phyloP scores from a whole-genome alignment of 2,329 filamentous ascomycete genomes.

The Phyllosticta paracitricarpa region DNA sequence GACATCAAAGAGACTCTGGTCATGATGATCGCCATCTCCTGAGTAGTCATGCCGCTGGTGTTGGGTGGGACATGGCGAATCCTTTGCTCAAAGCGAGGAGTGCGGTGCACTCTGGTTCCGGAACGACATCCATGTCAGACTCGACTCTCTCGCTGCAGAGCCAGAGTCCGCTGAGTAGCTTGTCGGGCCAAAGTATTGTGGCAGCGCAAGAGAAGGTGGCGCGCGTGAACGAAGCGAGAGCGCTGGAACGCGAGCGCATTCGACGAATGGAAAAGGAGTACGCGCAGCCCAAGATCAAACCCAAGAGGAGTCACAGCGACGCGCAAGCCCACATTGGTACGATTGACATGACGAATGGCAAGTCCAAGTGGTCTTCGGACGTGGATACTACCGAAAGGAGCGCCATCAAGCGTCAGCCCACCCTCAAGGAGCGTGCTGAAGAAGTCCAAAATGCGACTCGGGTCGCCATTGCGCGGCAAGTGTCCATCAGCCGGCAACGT shows the following conservation, averaged over 20 bases:
- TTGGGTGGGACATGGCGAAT: not conserved
- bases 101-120: not conserved
- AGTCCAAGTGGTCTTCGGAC: not conserved
- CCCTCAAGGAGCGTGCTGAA: slow-evolving; percentile 8
- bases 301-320: not conserved
- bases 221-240: not conserved
- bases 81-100: not conserved
- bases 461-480: slow-evolving; percentile 9
- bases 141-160: not conserved
- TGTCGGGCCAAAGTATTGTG: slow-evolving; percentile 4
- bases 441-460: slow-evolving; percentile 8
- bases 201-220: slow-evolving; percentile 4
- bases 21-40: not conserved
- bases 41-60: not conserved
- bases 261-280: not conserved
- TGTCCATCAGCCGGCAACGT: slow-evolving; percentile 7
- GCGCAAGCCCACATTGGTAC: not conserved
- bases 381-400: not conserved
- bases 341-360: not conserved
- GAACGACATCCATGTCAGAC: not conserved
- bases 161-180: slow-evolving; percentile 7
- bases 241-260: not conserved
- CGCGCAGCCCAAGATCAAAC: not conserved
- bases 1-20: not conserved
- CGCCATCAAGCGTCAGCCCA: slow-evolving; percentile 2